Conservation (phyloP, 2,329 filamentous ascomycete species). For the Ophiostoma ips region DNA sequence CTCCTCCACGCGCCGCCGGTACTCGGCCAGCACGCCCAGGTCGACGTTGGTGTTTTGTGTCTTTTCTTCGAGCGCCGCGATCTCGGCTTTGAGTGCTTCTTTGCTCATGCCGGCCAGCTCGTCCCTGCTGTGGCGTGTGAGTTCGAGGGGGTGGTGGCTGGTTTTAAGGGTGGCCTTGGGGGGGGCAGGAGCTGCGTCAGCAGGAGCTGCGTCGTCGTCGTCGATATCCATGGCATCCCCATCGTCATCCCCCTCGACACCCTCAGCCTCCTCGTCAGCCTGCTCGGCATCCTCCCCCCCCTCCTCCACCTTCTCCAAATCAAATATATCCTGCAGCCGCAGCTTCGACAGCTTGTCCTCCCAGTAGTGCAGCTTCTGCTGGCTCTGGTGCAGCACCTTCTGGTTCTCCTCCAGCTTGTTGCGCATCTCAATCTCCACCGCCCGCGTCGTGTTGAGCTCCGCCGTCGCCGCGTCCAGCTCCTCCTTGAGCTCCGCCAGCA, state of each 20-base stretch:
- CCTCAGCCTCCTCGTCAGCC: not conserved
- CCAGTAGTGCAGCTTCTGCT: constrained; percentile 75
- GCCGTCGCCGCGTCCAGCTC: constrained; percentile 76
- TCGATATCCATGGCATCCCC: constrained; percentile 13
- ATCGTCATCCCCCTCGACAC: constrained; percentile 8
- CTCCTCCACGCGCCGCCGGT: constrained; percentile 26
- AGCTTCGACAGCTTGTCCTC: constrained; percentile 80
- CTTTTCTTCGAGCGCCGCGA: constrained; percentile 48
- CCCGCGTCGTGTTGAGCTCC: constrained; percentile 78
- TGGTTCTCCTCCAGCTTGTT: constrained; percentile 96
- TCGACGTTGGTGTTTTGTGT: constrained; percentile 74
- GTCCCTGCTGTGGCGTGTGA: constrained; percentile 66
- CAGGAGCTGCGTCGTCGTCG: constrained; percentile 19
- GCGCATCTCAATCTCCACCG: constrained; percentile 91
- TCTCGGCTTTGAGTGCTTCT: constrained; percentile 45
- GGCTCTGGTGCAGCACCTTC: constrained; percentile 74
- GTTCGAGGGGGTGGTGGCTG: constrained; percentile 26
- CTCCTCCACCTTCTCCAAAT: constrained; percentile 30
- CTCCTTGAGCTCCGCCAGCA: constrained; percentile 64
- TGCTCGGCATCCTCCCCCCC: constrained; percentile 12
- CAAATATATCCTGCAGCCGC: constrained; percentile 64
- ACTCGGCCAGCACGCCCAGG: constrained; percentile 52
- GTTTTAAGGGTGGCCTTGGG: no score
- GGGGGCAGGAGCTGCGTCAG: constrained; percentile 14
- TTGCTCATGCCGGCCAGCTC: constrained; percentile 54